Percentiles rank a stretch among this genome's conserved stretches.
Conservation (phyloP, 495 filamentous ascomycete genomes). For the Immersiella caudata region DNA sequence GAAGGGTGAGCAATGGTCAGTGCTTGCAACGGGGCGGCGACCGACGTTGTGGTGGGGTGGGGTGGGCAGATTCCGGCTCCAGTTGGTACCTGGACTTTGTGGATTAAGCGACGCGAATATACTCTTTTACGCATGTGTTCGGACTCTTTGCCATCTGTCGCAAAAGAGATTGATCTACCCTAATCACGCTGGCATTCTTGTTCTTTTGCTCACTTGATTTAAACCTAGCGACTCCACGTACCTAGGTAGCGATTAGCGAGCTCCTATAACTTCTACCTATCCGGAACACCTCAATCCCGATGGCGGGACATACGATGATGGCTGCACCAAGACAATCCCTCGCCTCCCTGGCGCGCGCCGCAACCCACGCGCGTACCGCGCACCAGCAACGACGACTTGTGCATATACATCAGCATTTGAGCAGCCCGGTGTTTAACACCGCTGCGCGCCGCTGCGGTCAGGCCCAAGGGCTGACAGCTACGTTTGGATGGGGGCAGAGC, state of each 20-base stretch:
- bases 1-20: not conserved
- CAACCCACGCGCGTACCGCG: too few relatives aligned
- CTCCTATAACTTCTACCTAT: too few relatives aligned
- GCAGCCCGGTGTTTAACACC: not conserved
- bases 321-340: conserved; percentile 8
- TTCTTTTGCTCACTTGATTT: too few relatives aligned
- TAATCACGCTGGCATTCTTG: too few relatives aligned
- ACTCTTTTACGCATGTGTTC: not conserved
- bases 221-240: too few relatives aligned
- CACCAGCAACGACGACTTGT: not conserved
- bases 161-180: not conserved
- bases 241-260: not conserved
- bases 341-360: conserved; percentile 8
- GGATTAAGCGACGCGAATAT: not conserved
- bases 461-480: not conserved
- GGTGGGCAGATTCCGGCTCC: not conserved
- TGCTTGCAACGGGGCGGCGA: not conserved
- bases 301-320: not conserved
- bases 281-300: too few relatives aligned
- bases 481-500: not conserved
- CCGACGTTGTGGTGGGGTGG: not conserved
- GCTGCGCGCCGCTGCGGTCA: not conserved
- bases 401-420: not conserved
- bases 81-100: not conserved
- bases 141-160: not conserved